phyloP scores from a whole-genome alignment of 306 rosid genomes.

The Pterocarpus macrocarpus region DNA sequence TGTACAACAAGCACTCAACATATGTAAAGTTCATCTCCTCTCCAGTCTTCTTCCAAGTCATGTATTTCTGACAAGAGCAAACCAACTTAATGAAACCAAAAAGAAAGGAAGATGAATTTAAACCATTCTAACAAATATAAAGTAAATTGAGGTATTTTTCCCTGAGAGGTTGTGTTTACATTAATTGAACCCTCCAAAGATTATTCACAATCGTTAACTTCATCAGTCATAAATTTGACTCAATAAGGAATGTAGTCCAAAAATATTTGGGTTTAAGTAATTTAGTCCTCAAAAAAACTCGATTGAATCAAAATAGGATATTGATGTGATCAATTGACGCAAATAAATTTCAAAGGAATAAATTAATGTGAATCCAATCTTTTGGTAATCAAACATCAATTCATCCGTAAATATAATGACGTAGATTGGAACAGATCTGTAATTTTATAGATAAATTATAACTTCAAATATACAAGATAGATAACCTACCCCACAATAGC shows the following conservation, averaged over 20 bases:
- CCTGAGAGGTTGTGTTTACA: neutral
- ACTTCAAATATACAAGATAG: neutral
- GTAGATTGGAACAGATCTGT: neutral
- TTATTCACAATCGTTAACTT: constrained; percentile 33
- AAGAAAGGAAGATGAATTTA: neutral
- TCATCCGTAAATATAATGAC: neutral
- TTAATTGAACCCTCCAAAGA: constrained; percentile 15
- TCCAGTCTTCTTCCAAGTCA: constrained; percentile 92
- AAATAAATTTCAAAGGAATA: constrained; percentile 7
- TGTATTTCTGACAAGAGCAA: constrained; percentile 73
- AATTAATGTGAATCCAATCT: constrained; percentile 23
- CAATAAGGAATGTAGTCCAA: neutral
- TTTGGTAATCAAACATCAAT: neutral
- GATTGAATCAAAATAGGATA: constrained; percentile 7
- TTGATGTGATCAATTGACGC: constrained; percentile 25
- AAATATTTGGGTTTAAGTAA: constrained; percentile 1
- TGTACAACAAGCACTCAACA: constrained; percentile 92
- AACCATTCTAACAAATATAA: neutral
- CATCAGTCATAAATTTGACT: neutral
- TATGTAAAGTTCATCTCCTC: constrained; percentile 94
- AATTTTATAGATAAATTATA: neutral
- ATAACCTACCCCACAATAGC: constrained; percentile 17
- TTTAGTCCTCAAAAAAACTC: neutral
- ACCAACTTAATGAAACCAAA: constrained; percentile 26
- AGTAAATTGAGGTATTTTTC: neutral